Percentiles rank a stretch among this genome's conserved stretches.
Conservation (phyloP, 495 filamentous ascomycete species). For the Aspergillus incahuasiensis region DNA sequence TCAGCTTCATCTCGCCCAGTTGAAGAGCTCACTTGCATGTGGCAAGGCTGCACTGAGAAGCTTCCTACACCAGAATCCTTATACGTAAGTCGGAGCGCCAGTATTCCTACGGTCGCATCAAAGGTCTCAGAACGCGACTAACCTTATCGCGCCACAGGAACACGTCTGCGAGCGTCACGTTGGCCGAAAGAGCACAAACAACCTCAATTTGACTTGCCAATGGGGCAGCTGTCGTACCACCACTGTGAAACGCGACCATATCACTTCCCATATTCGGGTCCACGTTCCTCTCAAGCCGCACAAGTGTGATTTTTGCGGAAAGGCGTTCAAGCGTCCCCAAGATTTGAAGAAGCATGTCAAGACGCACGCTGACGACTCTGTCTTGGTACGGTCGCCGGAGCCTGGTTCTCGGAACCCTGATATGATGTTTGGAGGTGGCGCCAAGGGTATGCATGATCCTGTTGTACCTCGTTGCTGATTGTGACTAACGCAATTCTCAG, state of each 20-base stretch:
- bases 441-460: slow-evolving; percentile 30
- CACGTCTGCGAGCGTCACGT: slow-evolving; percentile 99
- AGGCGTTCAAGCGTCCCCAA: slow-evolving; percentile 98
- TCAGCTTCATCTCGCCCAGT: slow-evolving; percentile 17
- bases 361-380: slow-evolving; percentile 98
- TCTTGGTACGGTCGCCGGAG: slow-evolving; percentile 71
- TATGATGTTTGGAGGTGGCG: slow-evolving; percentile 49
- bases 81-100: slow-evolving; percentile 64
- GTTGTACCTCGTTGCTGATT: background rate
- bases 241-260: slow-evolving; percentile 98
- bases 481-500: slow-evolving; percentile 13
- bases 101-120: slow-evolving; percentile 4
- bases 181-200: slow-evolving; percentile 98
- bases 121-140: slow-evolving; percentile 3
- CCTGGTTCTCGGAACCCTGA: slow-evolving; percentile 50
- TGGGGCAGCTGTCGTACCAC: slow-evolving; percentile 96
- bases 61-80: slow-evolving; percentile 75
- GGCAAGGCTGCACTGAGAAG: slow-evolving; percentile 79
- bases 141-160: slow-evolving; percentile 54
- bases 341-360: slow-evolving; percentile 99
- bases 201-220: slow-evolving; percentile 93
- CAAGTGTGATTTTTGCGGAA: slow-evolving; percentile 97
- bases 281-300: slow-evolving; percentile 98
- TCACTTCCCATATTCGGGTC: slow-evolving; percentile 98
- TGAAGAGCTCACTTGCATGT: slow-evolving; percentile 76